Evolutionary conservation across 106 monocot genomes (phyloP).

Genomic region (Dendrobium officinale): DNA sequence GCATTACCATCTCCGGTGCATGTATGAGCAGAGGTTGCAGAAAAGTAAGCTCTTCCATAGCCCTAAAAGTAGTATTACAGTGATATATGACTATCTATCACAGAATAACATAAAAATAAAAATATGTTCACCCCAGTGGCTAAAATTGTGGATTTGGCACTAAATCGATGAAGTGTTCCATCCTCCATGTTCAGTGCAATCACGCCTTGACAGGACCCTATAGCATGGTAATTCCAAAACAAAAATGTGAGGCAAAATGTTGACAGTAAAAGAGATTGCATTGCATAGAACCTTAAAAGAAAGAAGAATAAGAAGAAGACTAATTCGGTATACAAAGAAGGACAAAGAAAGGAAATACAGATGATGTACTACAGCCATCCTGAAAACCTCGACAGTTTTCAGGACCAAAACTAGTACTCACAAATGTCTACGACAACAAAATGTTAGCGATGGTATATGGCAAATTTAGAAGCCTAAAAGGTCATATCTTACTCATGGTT

Average conservation of each 20-base stretch:
- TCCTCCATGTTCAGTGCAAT: conserved; percentile 91
- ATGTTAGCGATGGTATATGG: not conserved
- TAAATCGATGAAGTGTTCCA: conserved; percentile 77
- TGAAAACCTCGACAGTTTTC: not conserved
- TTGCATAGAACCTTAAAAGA: not conserved
- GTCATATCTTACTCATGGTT: not conserved
- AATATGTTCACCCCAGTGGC: conserved; percentile 56
- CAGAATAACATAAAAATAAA: not conserved
- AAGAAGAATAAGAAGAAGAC: not conserved
- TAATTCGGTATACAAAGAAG: not conserved
- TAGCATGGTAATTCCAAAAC: conserved; percentile 1
- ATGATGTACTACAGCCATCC: not conserved
- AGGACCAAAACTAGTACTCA: not conserved
- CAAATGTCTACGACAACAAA: not conserved
- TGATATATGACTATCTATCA: not conserved
- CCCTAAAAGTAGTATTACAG: conserved; percentile 37
- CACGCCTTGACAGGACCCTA: conserved; percentile 63
- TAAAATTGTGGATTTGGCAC: conserved; percentile 59
- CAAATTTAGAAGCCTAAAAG: not conserved
- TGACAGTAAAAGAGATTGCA: not conserved
- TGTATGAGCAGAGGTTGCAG: conserved; percentile 98
- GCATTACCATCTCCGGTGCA: conserved; percentile 98
- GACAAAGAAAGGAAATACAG: not conserved
- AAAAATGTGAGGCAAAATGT: not conserved
- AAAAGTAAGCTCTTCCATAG: conserved; percentile 93